phyloP scores from a whole-genome alignment of 306 rosid species.

The Carpinus fangiana region DNA sequence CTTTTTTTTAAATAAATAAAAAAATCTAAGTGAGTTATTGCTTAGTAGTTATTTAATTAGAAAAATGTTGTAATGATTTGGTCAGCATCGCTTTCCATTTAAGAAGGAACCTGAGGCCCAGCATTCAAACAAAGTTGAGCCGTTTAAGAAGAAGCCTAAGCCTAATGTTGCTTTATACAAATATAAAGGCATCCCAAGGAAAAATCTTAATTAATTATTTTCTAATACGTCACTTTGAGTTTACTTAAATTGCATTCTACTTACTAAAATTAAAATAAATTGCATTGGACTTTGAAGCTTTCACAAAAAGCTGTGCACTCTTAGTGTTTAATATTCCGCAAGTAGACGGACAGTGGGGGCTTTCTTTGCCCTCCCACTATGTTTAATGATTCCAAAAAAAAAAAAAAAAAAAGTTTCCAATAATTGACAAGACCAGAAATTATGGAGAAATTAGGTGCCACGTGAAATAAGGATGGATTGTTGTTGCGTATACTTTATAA shows the following conservation, averaged over 20 bases:
- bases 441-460: no score
- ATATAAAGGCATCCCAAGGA: conserved; percentile 18
- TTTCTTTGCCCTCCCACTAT: conserved; percentile 34
- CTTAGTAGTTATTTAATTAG: conserved; percentile 18
- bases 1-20: no score
- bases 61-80: conserved; percentile 44
- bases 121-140: conserved; percentile 34
- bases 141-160: conserved; percentile 1
- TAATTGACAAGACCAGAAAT: neutral
- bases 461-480: no score
- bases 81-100: conserved; percentile 56
- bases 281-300: conserved; percentile 45
- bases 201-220: conserved; percentile 35
- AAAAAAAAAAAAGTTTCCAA: neutral
- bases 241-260: conserved; percentile 27
- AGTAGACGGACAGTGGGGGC: conserved; percentile 25
- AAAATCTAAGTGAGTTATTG: neutral
- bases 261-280: no score
- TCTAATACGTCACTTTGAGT: conserved; percentile 41
- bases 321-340: conserved; percentile 39
- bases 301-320: conserved; percentile 44
- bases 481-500: no score
- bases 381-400: neutral
- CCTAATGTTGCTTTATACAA: conserved; percentile 28
- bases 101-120: conserved; percentile 23